Percentiles rank a stretch among this genome's conserved stretches.
phyloP scores from a whole-genome alignment of 306 rosid genomes.

The Hippophae tibetana region DNA sequence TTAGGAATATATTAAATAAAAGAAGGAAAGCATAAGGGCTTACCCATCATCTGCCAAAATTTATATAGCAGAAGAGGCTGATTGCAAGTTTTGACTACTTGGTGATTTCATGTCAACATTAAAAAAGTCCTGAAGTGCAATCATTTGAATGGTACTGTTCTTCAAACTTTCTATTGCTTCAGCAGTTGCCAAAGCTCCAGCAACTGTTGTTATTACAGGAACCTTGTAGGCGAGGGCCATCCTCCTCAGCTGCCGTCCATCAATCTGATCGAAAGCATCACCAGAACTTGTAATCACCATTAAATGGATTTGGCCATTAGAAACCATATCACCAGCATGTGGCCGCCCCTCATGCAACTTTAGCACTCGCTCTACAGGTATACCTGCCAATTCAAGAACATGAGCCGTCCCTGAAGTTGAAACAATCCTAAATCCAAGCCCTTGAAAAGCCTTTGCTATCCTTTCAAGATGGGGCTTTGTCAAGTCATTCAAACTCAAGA shows the following conservation, averaged over 20 bases:
- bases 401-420: constrained; percentile 89
- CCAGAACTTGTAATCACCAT: constrained; percentile 97
- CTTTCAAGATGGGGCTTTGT: constrained; percentile 78
- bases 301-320: constrained; percentile 89
- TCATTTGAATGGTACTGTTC: constrained; percentile 59
- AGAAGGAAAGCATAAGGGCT: constrained; percentile 21
- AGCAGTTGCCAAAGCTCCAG: constrained; percentile 89
- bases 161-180: constrained; percentile 83
- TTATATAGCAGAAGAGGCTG: constrained; percentile 25
- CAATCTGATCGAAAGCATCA: constrained; percentile 81
- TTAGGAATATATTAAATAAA: not conserved
- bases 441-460: constrained; percentile 64
- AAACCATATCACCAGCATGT: constrained; percentile 87
- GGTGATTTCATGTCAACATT: constrained; percentile 25
- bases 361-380: constrained; percentile 68
- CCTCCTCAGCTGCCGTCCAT: constrained; percentile 78
- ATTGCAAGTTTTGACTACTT: constrained; percentile 27
- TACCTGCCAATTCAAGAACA: constrained; percentile 44
- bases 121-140: constrained; percentile 84
- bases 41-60: constrained; percentile 22
- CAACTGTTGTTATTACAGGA: constrained; percentile 82
- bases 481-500: constrained; percentile 80
- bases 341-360: constrained; percentile 96
- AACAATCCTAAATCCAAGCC: constrained; percentile 57
- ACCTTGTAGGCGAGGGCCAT: constrained; percentile 87